Evolutionary conservation across 139 green algal genomes (phyloP), one percentile per base, ranked within the genome.

Genomic region (Spirogloea muscicola): DNA sequence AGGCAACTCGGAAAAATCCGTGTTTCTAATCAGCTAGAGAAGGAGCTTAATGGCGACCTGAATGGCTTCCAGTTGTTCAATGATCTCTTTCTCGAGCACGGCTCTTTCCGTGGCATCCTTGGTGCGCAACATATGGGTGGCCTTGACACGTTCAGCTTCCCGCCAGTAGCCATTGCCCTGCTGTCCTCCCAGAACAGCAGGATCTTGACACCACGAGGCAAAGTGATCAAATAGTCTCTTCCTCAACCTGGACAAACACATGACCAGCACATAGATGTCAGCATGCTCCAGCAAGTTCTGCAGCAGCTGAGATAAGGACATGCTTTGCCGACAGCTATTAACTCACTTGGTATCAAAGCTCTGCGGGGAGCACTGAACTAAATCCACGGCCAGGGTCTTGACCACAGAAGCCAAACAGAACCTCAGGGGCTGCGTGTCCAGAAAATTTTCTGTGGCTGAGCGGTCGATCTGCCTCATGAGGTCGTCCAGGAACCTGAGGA

Each of bases 401-500:
- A 76, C 46, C 0, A 76, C 67, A n/a, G 61, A 49, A 10, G 64
- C 68, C 16, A 79, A 60, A 34, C 60, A 34, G 3, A 61, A 82
- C 29, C 74, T 44, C 27, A 80, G 52, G 18, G 68, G 51, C 66
- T 81, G 74, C 40, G 25, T 38, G 34, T 82, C 68, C 6, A 36
- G 61, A 27, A 81, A 75, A 6, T 41, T 68, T 41, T 80, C 37
- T 37, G 67, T 18, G 41, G 52, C 13, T 0, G 39, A 16, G 16
- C n/a, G 33, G 49, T 33, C n/a, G 9, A 79, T 10, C 64, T 51
- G 78, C 79, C 77, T 13, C 49, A 51, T 33, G 70, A 62, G 0
- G 82, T 87, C 38, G 0, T 67, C n/a, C 1, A 95, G 71, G 70
- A 89, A 95, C 51, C 88, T 86, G 34, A 91, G 44, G 42, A 93